These are phyloP conservation scores for Pseudogymnoascus sp. DNA, from an alignment of 2,329 filamentous ascomycete species.

Conservation along the genomic window DNA sequence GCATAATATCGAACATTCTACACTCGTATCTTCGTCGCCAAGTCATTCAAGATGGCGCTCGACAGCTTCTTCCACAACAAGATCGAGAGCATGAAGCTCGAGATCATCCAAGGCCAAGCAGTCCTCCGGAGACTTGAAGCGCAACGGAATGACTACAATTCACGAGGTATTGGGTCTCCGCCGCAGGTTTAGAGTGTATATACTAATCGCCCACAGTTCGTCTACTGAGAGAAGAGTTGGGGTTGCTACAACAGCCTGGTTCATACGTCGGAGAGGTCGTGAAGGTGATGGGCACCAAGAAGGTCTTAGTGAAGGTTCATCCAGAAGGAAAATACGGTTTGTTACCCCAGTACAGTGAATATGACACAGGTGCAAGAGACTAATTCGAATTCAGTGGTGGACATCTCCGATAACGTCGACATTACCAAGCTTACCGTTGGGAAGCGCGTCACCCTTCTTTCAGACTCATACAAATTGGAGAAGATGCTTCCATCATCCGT, in stretches of 20 bases:
- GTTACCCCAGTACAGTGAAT: slow-evolving; percentile 22
- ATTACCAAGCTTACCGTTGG: slow-evolving; percentile 91
- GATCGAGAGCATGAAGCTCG: slow-evolving; percentile 99
- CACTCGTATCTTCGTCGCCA: not conserved
- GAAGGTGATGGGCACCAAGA: slow-evolving; percentile 99
- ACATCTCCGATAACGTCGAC: slow-evolving; percentile 90
- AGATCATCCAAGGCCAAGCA: slow-evolving; percentile 98
- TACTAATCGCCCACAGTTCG: slow-evolving; percentile 49
- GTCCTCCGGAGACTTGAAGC: slow-evolving; percentile 91
- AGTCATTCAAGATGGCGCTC: slow-evolving; percentile 71
- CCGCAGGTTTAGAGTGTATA: not conserved
- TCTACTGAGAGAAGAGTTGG: slow-evolving; percentile 88
- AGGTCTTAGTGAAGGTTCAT: slow-evolving; percentile 97
- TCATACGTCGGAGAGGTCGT: slow-evolving; percentile 99
- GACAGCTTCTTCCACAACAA: slow-evolving; percentile 99
- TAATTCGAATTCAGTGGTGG: slow-evolving; percentile 60
- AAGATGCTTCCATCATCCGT: slow-evolving; percentile 98
- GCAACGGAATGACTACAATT: slow-evolving; percentile 99
- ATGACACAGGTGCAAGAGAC: slow-evolving; percentile 5
- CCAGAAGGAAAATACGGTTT: slow-evolving; percentile 98
- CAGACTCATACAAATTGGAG: slow-evolving; percentile 96
- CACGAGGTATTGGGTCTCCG: slow-evolving; percentile 42
- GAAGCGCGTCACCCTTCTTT: slow-evolving; percentile 93
- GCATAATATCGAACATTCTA: not conserved
- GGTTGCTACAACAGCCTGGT: slow-evolving; percentile 89